Conservation (phyloP, 352 stramenopile genomes). For the Pythium brassicae region DNA sequence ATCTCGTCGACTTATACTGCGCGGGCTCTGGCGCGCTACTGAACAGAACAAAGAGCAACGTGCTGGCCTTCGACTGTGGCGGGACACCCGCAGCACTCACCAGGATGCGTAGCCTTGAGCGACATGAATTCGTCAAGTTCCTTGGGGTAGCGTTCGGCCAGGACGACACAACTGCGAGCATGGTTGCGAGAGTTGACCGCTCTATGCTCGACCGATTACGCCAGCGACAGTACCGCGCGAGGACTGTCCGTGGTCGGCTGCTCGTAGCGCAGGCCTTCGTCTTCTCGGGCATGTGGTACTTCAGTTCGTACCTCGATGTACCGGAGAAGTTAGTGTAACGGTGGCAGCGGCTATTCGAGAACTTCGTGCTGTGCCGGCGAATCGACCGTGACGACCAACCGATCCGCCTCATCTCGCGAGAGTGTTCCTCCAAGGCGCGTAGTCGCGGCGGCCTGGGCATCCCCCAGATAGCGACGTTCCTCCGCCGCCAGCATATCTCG, state of each 20-base stretch:
- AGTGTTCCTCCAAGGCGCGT: background rate
- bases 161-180: background rate
- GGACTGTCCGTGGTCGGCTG: background rate
- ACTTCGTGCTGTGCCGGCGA: conserved; percentile 3
- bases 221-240: background rate
- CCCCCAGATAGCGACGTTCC: background rate
- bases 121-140: conserved; percentile 9
- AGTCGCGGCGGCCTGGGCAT: background rate
- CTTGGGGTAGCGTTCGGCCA: conserved; percentile 11
- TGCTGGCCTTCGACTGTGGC: conserved; percentile 9
- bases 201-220: background rate
- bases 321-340: background rate
- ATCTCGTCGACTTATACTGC: conserved; percentile 18
- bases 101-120: background rate
- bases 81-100: background rate
- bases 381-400: background rate
- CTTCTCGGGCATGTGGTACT: conserved; percentile 12
- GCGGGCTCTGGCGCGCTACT: conserved; percentile 13
- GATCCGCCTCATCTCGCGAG: background rate
- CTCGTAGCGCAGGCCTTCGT: conserved; percentile 1
- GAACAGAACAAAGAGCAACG: conserved; percentile 13
- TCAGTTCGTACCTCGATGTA: conserved; percentile 4
- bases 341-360: conserved; percentile 2
- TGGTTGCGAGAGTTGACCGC: conserved; percentile 1
- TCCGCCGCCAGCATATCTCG: background rate